phyloP scores from a whole-genome alignment of 2,329 filamentous ascomycete genomes.

The Neocucurbitaria cava region DNA sequence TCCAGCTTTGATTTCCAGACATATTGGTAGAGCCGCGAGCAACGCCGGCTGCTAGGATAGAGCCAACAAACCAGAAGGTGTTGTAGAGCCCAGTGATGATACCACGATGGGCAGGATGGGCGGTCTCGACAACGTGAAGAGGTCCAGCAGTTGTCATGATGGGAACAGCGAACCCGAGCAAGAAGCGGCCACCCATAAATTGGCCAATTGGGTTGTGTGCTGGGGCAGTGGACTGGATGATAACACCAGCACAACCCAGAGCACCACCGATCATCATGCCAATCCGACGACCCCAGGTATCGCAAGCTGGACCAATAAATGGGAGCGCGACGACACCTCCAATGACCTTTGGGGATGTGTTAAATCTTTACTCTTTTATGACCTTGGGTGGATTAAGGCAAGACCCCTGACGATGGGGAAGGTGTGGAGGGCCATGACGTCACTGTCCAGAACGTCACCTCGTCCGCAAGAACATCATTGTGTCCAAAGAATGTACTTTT shows the following conservation, averaged over 20 bases:
- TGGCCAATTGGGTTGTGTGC: conserved; percentile 49
- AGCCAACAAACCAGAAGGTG: conserved; percentile 54
- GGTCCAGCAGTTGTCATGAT: conserved; percentile 65
- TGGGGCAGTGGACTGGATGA: conserved; percentile 56
- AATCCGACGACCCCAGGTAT: conserved; percentile 50
- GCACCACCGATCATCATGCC: conserved; percentile 62
- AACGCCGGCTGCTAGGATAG: conserved; percentile 29
- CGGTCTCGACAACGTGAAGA: conserved; percentile 65
- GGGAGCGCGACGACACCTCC: conserved; percentile 55
- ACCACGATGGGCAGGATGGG: conserved; percentile 66
- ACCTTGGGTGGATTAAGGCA: too few relatives aligned
- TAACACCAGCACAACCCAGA: conserved; percentile 57
- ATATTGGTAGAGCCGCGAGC: conserved; percentile 30
- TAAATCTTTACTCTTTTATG: too few relatives aligned
- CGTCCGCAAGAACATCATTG: too few relatives aligned
- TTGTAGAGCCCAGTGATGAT: conserved; percentile 53
- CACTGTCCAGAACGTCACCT: too few relatives aligned
- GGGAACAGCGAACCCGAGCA: conserved; percentile 66
- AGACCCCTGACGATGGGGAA: too few relatives aligned
- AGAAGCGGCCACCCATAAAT: conserved; percentile 65
- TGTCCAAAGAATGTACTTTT: too few relatives aligned
- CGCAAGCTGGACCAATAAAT: conserved; percentile 55
- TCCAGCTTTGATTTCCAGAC: conserved; percentile 26
- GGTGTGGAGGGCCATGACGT: too few relatives aligned
- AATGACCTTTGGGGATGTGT: conserved; percentile 58